Base-by-base conservation (phyloP, 2,329 filamentous ascomycete genomes). In the Aspergillus ibericus region DNA sequence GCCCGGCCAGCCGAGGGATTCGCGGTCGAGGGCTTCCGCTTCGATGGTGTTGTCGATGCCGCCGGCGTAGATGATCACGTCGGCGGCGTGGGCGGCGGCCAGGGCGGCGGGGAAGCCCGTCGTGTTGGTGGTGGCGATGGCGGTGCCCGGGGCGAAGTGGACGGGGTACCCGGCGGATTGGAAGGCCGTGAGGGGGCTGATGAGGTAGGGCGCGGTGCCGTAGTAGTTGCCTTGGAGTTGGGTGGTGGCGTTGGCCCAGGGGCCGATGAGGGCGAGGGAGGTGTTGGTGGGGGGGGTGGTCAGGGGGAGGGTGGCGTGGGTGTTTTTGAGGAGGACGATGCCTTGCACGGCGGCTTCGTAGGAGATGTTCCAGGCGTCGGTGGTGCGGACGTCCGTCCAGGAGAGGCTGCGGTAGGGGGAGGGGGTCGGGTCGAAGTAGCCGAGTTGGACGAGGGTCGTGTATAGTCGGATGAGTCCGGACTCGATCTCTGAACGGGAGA, bases 201-300 rank as follows among this genome's bases (percentile, higher is more conserved):
- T 80, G 3, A 83, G 73, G 70, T 83, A 88, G 0, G 84, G 83
- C 0, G 86, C 78, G 2, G 77, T 71, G 27, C 85, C 85, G 58
- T 68, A 77, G 71, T 88, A 88, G 64, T 84, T 85, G 0, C 85
- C 85, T 52, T 83, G 82, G 75, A 88, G 79, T 59, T 86, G 79
- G 4, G 72, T 75, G 0, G 83, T 83, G 6, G 82, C 82, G 53
- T 84, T 84, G 2, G 82, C 84, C 79, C 84, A 88, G 48, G 79
- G 80, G 0, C 85, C 85, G 27, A 88, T 74, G 44, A 88, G 72
- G 0, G 82, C 85, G 3, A 88, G 74, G 42, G 71, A 73, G 2
- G 68, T 71, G 15, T 64, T 69, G 15, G 75, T 67, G 4, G 68
- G 65, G 4, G 77, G 65, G 4, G 68, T 65, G 8, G 75, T 65